Evolutionary conservation across 352 stramenopile species (phyloP), one percentile per base, ranked within the genome.

Genomic region (Salisapilia sapeloensis): DNA sequence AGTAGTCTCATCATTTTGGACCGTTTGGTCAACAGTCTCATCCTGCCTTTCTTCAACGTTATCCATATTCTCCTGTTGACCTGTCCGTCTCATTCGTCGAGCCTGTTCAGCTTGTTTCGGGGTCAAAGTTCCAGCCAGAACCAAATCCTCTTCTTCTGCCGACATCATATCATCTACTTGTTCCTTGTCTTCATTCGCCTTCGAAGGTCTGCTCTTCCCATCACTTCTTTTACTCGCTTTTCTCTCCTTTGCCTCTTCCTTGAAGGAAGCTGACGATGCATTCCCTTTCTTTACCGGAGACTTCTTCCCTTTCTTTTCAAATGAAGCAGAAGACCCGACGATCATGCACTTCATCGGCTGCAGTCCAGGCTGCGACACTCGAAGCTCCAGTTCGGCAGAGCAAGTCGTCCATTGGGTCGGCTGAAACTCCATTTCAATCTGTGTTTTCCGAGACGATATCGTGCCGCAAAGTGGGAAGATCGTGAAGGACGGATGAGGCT

Each of bases 331-430:
- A 6, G 65, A 82, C 3, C 79, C 74, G 0, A 50, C 46, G 8
- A 92, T 51, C 14, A 44, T 39, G 32, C 76, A 93, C n/a, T 33
- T 37, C 26, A 72, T 50, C 7, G 74, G 60, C 38, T 56, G 40
- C 35, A 90, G 87, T 11, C 63, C 69, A 11, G 90, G 43, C 30
- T 94, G 80, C 4, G 77, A 84, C 15, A 94, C 59, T 8, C 53
- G 42, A 2, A 93, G 41, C 33, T 70, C 53, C 11, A 93, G 42
- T 18, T 87, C 60, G 8, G 59, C 59, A 20, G 51, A 65, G 17
- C 58, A 67, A 0, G 75, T 89, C n/a, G 57, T 60, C 26, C 64
- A 74, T 2, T 56, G 4, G 15, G 75, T 40, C 8, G 80, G 80
- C 6, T 54, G 65, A 33, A 85, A 92, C 35, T 80, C 66, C 22